Base-by-base conservation (phyloP, 768 basidiomycete species). In the Atractiella rhizophila region DNA sequence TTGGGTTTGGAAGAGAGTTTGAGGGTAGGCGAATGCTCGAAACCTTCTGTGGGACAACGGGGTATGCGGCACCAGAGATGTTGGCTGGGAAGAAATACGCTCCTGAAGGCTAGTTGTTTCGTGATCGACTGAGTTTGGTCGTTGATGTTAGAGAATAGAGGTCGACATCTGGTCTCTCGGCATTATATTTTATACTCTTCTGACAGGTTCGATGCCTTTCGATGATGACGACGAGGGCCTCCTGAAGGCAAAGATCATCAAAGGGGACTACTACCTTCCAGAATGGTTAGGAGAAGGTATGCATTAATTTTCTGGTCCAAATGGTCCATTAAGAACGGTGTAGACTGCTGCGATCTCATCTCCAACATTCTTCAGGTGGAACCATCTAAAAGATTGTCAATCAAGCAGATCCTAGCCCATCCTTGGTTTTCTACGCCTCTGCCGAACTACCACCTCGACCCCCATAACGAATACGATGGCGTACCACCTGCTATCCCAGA, bases 81-180 rank as follows among this genome's bases (percentile, higher is more conserved):
- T 76, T 94, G 45, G 75, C 78, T 42, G 62, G 61, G 33, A 49
- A 70, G 60, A 82, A 73, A 59, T 98, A 98, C 54, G 68, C 76
- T 35, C 91, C 91, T 3, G 77, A 76, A 56, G 81, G 82, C 74
- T 38, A 44, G 72, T 1, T 1, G 9, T 10, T 6, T 16, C 29
- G 21, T 36, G 34, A 28, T 23, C 9, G 8, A 8, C 24, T 20
- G 15, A 21, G 12, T 39, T 28, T 12, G n/a, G 49, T 48, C 5
- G 12, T 23, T 12, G 9, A 5, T 88, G 85, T 57, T 66, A 71
- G 56, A 80, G 80, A 20, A 74, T 73, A 46, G 76, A 80, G 12
- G 80, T 85, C 2, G 86, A 91, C 58, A 80, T 94, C 52, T 94
- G 85, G 85, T 86, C 82, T 50, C 83, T 83, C 46, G 86, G 86